Evolutionary conservation across 306 rosid genomes (phyloP).

Genomic region (Quercus mongolica): DNA sequence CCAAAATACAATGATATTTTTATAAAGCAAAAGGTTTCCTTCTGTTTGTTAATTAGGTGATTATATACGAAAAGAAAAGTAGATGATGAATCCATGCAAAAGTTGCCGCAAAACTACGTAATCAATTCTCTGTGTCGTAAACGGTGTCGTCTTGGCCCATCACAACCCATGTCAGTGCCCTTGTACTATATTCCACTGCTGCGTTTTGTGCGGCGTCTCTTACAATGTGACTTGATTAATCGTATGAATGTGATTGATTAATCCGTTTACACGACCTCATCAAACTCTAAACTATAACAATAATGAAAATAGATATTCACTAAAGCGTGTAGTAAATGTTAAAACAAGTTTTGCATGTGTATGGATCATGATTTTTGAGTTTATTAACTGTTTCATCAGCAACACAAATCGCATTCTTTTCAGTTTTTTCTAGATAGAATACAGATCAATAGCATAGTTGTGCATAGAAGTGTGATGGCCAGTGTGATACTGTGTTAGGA

Average conservation of each 20-base stretch:
- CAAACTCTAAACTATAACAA: background rate
- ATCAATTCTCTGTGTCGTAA: too few relatives aligned
- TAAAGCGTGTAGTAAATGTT: background rate
- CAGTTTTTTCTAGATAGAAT: background rate
- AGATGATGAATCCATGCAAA: too few relatives aligned
- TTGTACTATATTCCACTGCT: too few relatives aligned
- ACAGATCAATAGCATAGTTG: constrained; percentile 1
- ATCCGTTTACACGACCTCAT: background rate
- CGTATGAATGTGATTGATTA: background rate
- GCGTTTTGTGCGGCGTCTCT: too few relatives aligned
- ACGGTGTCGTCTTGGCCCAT: too few relatives aligned
- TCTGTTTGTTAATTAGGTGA: too few relatives aligned
- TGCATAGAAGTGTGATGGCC: constrained; percentile 18
- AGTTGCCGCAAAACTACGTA: too few relatives aligned
- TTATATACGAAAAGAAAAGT: too few relatives aligned
- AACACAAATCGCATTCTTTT: constrained; percentile 18
- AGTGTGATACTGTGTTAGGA: constrained; percentile 53
- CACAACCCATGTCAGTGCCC: too few relatives aligned
- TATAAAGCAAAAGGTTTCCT: too few relatives aligned
- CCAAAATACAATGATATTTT: too few relatives aligned
- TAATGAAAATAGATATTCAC: background rate
- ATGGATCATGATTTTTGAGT: constrained; percentile 40
- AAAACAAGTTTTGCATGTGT: constrained; percentile 2
- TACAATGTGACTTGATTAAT: background rate
- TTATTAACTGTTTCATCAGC: constrained; percentile 26